A percentile compares a stretch with the other conserved stretches of the same genome.
phyloP scores from a whole-genome alignment of 305 asterid species.

The Solanum aculeatissimum region DNA sequence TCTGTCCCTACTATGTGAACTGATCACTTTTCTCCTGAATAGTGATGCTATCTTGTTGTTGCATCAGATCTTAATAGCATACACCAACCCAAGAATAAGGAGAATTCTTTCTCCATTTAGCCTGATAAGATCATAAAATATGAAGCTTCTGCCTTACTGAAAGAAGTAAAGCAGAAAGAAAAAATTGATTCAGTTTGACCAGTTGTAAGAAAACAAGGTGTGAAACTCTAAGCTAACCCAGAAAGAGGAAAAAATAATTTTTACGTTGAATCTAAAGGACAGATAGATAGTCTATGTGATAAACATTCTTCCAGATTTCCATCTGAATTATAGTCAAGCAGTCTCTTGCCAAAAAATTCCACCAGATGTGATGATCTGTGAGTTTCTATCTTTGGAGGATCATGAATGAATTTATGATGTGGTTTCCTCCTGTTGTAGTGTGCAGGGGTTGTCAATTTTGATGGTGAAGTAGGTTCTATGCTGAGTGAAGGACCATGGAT shows the following conservation, averaged over 20 bases:
- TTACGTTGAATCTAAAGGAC: background rate
- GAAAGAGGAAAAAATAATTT: background rate
- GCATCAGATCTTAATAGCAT: background rate
- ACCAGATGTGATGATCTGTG: background rate
- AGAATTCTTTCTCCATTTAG: background rate
- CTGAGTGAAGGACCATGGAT: conserved; percentile 97
- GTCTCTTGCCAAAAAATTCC: background rate
- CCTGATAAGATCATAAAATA: background rate
- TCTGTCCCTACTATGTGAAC: background rate
- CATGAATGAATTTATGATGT: background rate
- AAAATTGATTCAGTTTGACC: background rate
- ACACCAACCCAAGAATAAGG: background rate
- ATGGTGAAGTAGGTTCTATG: conserved; percentile 73
- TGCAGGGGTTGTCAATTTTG: conserved; percentile 53
- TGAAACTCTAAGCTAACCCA: background rate
- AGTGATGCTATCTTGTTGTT: background rate
- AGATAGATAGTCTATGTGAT: background rate
- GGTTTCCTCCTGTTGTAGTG: conserved; percentile 31
- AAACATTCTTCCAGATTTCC: background rate
- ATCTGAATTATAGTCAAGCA: background rate
- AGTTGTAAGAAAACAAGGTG: background rate
- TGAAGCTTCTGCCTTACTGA: background rate
- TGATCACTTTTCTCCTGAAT: background rate
- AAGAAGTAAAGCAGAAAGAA: background rate
- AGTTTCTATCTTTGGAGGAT: background rate